phyloP scores from a whole-genome alignment of 2,329 filamentous ascomycete genomes.

The Fusarium drepaniforme region DNA sequence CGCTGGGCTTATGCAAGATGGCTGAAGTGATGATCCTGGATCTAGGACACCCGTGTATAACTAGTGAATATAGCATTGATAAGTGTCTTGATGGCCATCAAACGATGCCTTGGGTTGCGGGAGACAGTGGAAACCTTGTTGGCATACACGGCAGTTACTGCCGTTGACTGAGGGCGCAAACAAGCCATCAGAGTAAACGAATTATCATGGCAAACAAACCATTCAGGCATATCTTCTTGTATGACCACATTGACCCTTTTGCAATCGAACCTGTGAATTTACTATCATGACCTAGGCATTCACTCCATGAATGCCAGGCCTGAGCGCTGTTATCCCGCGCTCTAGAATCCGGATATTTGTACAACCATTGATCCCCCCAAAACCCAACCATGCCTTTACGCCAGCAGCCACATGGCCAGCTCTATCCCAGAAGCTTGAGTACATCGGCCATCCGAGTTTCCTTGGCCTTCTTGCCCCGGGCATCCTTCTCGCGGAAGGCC shows the following conservation, averaged over 20 bases:
- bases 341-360: slow-evolving; percentile 6
- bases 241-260: slow-evolving; percentile 8
- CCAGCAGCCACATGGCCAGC: neutral
- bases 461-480: slow-evolving; percentile 64
- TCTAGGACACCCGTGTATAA: slow-evolving; percentile 3
- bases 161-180: neutral
- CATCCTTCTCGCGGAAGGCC: slow-evolving; percentile 80
- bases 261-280: neutral
- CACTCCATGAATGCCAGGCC: neutral
- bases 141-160: neutral
- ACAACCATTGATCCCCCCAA: neutral
- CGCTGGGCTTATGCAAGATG: slow-evolving; percentile 91
- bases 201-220: neutral
- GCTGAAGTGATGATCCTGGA: slow-evolving; percentile 57
- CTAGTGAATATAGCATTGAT: slow-evolving; percentile 20
- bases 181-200: neutral
- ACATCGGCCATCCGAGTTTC: slow-evolving; percentile 70
- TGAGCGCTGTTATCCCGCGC: neutral
- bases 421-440: slow-evolving; percentile 58
- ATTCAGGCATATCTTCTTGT: neutral
- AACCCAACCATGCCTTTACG: slow-evolving; percentile 2
- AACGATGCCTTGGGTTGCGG: neutral
- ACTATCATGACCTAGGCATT: neutral
- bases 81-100: neutral
- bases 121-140: neutral